phyloP scores from a whole-genome alignment of 495 filamentous ascomycete species.

The Hyaloscypha hepaticicola region DNA sequence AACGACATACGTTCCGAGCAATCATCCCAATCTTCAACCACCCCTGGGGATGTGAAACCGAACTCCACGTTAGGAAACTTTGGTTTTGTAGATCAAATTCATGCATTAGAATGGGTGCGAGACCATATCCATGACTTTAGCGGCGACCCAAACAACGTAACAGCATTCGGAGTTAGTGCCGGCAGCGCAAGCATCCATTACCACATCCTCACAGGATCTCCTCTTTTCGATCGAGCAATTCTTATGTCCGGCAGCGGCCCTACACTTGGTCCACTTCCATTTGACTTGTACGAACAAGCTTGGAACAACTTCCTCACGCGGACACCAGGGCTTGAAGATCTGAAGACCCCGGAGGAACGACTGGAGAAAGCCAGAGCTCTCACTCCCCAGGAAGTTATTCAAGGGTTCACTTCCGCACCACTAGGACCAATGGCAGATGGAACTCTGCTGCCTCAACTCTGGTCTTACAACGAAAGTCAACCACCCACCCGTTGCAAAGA shows the following conservation, averaged over 20 bases:
- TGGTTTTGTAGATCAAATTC: constrained; percentile 64
- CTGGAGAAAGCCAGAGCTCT: constrained; percentile 14
- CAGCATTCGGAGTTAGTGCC: constrained; percentile 52
- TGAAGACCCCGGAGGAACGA: constrained; percentile 1
- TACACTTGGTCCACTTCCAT: constrained; percentile 10
- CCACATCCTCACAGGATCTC: constrained; percentile 18
- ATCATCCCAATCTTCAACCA: neutral
- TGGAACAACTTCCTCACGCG: constrained; percentile 2
- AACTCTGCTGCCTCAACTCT: neutral
- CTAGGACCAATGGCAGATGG: constrained; percentile 14
- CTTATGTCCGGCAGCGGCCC: constrained; percentile 15
- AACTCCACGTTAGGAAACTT: constrained; percentile 47
- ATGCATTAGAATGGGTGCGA: constrained; percentile 70
- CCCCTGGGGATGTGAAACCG: constrained; percentile 32
- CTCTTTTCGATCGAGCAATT: constrained; percentile 20
- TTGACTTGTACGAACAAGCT: constrained; percentile 6
- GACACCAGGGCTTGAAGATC: neutral
- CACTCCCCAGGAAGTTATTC: constrained; percentile 1
- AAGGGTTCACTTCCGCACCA: neutral
- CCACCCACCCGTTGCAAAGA: constrained; percentile 12
- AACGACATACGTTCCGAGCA: constrained; percentile 4
- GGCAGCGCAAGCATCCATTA: constrained; percentile 33
- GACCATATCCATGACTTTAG: constrained; percentile 67
- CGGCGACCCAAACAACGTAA: constrained; percentile 52
- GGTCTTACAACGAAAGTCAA: neutral